Conservation (phyloP, 2,329 filamentous ascomycete species). For the Fusarium verrucosum region DNA sequence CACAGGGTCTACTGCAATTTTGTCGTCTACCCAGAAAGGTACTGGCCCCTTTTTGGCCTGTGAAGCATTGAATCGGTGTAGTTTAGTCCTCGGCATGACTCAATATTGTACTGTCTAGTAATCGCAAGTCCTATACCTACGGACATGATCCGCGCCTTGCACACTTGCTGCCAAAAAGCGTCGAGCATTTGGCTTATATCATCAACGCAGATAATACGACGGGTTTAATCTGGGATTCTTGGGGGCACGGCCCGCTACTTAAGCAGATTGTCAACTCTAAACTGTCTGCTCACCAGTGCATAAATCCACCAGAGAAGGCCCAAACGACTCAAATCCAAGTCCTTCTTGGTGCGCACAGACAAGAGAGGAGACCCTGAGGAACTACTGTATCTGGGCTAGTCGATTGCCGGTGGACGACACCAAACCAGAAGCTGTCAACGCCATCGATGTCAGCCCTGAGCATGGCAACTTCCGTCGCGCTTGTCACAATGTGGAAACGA, state of each 20-base stretch:
- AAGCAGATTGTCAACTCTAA: constrained; percentile 4
- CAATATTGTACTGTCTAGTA: background rate
- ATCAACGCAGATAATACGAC: constrained; percentile 2
- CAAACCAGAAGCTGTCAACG: constrained; percentile 12
- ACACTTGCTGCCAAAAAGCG: background rate
- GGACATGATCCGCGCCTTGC: constrained; percentile 1
- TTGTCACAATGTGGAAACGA: constrained; percentile 17
- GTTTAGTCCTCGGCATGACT: background rate
- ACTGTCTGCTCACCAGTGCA: background rate
- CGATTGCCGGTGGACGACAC: constrained; percentile 9
- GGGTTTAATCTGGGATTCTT: constrained; percentile 8
- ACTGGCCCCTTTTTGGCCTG: background rate
- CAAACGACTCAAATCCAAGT: background rate
- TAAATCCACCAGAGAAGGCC: background rate
- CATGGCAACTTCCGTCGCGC: constrained; percentile 4
- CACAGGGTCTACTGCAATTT: background rate
- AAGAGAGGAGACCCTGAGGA: constrained; percentile 5
- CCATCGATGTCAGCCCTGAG: constrained; percentile 15
- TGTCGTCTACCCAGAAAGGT: too few species aligned
- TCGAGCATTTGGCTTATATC: background rate
- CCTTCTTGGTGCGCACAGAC: background rate
- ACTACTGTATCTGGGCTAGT: background rate
- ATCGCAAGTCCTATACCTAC: background rate
- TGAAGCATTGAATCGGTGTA: background rate
- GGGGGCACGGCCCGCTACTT: constrained; percentile 7